These are phyloP conservation scores for Rhododendron simsii DNA, from an alignment of 148 eudicot genomes.

Conservation along the genomic window DNA sequence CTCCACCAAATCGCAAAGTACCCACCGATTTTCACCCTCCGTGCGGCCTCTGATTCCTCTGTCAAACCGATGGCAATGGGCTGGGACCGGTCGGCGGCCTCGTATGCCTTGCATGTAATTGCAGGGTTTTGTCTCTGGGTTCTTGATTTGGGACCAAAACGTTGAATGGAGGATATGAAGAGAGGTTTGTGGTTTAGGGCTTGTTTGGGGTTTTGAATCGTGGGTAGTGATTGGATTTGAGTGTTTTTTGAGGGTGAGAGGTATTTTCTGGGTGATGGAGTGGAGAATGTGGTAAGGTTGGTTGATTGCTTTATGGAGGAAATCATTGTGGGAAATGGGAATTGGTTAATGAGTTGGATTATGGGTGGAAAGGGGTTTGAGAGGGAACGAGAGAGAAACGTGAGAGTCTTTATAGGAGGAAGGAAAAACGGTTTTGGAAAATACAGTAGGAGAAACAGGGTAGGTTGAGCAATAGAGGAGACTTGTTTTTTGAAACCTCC, in stretches of 20 bases:
- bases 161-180: constrained; percentile 1
- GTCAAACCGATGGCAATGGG: constrained; percentile 40
- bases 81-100: constrained; percentile 39
- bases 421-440: too few relatives aligned
- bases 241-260: background rate
- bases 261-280: background rate
- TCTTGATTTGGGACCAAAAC: background rate
- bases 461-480: background rate
- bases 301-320: constrained; percentile 12
- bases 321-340: background rate
- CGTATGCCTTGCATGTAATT: constrained; percentile 43
- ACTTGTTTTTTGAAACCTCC: background rate
- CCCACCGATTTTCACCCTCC: constrained; percentile 44
- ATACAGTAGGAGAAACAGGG: background rate
- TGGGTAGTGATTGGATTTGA: background rate
- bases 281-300: background rate
- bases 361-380: background rate
- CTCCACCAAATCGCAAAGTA: constrained; percentile 78
- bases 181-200: background rate
- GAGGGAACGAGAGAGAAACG: background rate
- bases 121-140: constrained; percentile 12
- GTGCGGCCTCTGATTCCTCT: constrained; percentile 27
- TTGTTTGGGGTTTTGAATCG: background rate
- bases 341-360: background rate
- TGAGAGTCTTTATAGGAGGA: too few relatives aligned